Evolutionary conservation across 805 yeast genomes (phyloP).

Genomic region (Metschnikowia proteae): DNA sequence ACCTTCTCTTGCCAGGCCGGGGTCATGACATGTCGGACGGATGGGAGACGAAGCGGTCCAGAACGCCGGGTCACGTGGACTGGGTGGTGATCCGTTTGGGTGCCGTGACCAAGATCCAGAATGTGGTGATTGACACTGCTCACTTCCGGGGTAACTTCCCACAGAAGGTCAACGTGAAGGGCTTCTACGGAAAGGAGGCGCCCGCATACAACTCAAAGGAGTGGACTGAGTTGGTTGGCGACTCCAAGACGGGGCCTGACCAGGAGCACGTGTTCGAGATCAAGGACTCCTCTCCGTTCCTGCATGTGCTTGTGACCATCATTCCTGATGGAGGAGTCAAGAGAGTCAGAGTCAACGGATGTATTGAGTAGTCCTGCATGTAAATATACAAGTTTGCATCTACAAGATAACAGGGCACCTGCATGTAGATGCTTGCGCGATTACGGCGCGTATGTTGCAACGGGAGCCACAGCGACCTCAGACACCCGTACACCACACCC

Average conservation of each 20-base stretch:
- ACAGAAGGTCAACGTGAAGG: constrained; percentile 70
- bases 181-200: constrained; percentile 33
- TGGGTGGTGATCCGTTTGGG: constrained; percentile 89
- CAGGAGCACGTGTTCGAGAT: constrained; percentile 62
- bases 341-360: constrained; percentile 81
- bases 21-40: constrained; percentile 98
- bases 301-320: constrained; percentile 76
- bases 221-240: constrained; percentile 67
- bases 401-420: too few species aligned
- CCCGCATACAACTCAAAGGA: constrained; percentile 41
- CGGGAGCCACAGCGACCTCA: too few species aligned
- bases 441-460: too few species aligned
- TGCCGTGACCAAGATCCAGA: constrained; percentile 50
- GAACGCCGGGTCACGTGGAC: constrained; percentile 80
- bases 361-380: constrained; percentile 19
- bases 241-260: constrained; percentile 79
- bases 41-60: constrained; percentile 93
- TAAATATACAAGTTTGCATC: too few species aligned
- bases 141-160: constrained; percentile 95
- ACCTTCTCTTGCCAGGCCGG: constrained; percentile 85
- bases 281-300: constrained; percentile 30
- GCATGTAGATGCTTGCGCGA: too few species aligned
- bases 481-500: too few species aligned
- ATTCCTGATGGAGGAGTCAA: constrained; percentile 98
- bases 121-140: constrained; percentile 82